Percentiles rank a stretch among this genome's conserved stretches.
phyloP scores from a whole-genome alignment of 2,329 filamentous ascomycete genomes.

The Neopestalotiopsis clavispora region DNA sequence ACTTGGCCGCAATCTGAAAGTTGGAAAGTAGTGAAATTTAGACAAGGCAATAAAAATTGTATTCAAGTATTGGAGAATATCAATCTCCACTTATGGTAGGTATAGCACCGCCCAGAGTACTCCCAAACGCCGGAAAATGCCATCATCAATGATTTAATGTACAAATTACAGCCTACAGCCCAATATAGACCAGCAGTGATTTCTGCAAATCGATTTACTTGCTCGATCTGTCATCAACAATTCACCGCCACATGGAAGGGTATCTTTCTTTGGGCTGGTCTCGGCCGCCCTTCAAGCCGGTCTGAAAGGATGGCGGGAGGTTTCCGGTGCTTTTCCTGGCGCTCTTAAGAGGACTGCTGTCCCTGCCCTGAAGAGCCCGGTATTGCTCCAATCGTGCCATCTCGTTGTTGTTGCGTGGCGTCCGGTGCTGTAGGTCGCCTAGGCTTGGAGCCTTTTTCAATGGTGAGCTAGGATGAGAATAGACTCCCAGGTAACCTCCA shows the following conservation, averaged over 20 bases:
- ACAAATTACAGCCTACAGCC: background rate
- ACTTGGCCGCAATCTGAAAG: background rate
- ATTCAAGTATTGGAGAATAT: background rate
- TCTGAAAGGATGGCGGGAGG: constrained; percentile 22
- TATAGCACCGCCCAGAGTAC: background rate
- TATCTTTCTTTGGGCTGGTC: constrained; percentile 35
- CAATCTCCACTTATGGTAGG: background rate
- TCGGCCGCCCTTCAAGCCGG: constrained; percentile 29
- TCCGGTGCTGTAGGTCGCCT: constrained; percentile 55
- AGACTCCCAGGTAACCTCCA: constrained; percentile 82
- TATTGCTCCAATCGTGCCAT: constrained; percentile 64
- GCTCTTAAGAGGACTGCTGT: constrained; percentile 34
- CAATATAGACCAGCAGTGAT: background rate
- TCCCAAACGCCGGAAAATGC: constrained; percentile 3
- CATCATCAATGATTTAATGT: background rate
- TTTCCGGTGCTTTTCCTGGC: constrained; percentile 34
- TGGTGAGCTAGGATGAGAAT: constrained; percentile 80
- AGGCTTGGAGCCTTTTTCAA: constrained; percentile 76
- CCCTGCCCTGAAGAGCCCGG: constrained; percentile 29
- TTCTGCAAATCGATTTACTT: background rate
- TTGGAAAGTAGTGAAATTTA: background rate
- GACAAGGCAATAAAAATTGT: constrained; percentile 4
- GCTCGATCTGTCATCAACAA: background rate
- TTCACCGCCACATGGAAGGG: constrained; percentile 38
- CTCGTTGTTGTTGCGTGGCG: constrained; percentile 64